Evolutionary conservation across 768 basidiomycete genomes (phyloP).

Genomic region (Tephrocybe rancida): DNA sequence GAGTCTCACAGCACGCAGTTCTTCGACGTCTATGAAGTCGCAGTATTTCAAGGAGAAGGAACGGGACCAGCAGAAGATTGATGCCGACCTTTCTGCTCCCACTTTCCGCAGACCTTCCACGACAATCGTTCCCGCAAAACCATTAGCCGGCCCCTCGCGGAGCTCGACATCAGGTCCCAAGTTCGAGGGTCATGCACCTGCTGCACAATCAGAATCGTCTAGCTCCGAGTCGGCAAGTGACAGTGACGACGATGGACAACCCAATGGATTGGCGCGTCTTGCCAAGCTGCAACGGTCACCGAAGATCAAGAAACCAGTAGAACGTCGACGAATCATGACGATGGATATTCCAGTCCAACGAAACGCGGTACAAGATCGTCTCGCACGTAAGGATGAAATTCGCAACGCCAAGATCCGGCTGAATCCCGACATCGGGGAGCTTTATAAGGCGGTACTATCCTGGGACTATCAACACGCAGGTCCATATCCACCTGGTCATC

Average conservation of each 20-base stretch:
- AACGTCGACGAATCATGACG: constrained; percentile 66
- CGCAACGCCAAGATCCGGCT: constrained; percentile 67
- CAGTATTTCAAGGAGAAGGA: constrained; percentile 28
- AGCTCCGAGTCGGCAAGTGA: constrained; percentile 48
- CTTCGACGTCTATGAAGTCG: constrained; percentile 20
- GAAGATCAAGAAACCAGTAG: constrained; percentile 53
- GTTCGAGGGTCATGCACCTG: constrained; percentile 28
- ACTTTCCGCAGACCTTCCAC: constrained; percentile 40
- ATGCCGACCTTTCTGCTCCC: constrained; percentile 36
- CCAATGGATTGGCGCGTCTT: constrained; percentile 53
- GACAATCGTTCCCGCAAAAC: constrained; percentile 17
- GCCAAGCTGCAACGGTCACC: constrained; percentile 64
- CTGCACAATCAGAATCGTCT: constrained; percentile 29
- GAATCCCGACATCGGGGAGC: constrained; percentile 78
- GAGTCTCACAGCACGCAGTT: constrained; percentile 2
- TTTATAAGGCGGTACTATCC: constrained; percentile 78
- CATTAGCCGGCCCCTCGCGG: constrained; percentile 18
- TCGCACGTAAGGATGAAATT: constrained; percentile 61
- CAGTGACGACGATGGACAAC: constrained; percentile 50
- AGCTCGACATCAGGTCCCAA: constrained; percentile 23
- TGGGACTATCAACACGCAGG: constrained; percentile 84
- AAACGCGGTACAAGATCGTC: constrained; percentile 50
- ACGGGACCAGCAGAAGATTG: constrained; percentile 35
- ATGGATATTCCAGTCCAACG: constrained; percentile 53
- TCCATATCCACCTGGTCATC: constrained; percentile 59